Evolutionary conservation across 257 asterid species (phyloP).

Genomic region (Cynanchum wilfordii): DNA sequence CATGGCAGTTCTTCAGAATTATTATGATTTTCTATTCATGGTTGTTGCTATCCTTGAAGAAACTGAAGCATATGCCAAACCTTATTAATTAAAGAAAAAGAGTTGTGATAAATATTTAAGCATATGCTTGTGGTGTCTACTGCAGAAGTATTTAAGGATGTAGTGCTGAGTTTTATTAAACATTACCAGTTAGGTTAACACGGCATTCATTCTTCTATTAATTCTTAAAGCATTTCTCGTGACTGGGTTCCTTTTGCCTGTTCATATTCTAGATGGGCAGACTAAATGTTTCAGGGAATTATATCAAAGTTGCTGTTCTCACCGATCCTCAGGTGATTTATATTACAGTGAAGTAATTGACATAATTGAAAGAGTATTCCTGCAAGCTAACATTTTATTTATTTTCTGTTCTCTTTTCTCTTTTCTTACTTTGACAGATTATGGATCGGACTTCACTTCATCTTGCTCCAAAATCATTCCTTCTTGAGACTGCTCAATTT

Average conservation of each 20-base stretch:
- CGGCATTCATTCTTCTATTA: not conserved
- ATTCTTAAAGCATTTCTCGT: not conserved
- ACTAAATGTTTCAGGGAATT: conserved; percentile 38
- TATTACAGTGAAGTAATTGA: not conserved
- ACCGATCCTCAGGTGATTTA: conserved; percentile 93
- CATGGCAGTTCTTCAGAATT: not conserved
- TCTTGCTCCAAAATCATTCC: conserved; percentile 74
- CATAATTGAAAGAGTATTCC: not conserved
- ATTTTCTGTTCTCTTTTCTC: not conserved
- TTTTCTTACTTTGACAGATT: conserved; percentile 44
- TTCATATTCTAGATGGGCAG: conserved; percentile 39
- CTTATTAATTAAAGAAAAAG: not conserved
- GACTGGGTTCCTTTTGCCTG: not conserved
- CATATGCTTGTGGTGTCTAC: not conserved
- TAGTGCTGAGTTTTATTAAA: not conserved
- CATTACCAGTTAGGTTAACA: not conserved
- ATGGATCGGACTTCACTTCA: conserved; percentile 85
- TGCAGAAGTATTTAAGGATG: not conserved
- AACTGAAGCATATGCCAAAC: not conserved
- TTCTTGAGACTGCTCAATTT: conserved; percentile 76
- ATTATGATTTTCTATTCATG: not conserved
- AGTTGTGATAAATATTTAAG: not conserved
- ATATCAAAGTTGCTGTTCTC: conserved; percentile 72
- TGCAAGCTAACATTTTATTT: conserved; percentile 11
- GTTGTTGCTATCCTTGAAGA: not conserved